Percentiles rank a stretch among this genome's conserved stretches.
These are phyloP conservation scores for Pseudopyricularia cyperi DNA, from an alignment of 2,329 filamentous ascomycete species.

Conservation along the genomic window DNA sequence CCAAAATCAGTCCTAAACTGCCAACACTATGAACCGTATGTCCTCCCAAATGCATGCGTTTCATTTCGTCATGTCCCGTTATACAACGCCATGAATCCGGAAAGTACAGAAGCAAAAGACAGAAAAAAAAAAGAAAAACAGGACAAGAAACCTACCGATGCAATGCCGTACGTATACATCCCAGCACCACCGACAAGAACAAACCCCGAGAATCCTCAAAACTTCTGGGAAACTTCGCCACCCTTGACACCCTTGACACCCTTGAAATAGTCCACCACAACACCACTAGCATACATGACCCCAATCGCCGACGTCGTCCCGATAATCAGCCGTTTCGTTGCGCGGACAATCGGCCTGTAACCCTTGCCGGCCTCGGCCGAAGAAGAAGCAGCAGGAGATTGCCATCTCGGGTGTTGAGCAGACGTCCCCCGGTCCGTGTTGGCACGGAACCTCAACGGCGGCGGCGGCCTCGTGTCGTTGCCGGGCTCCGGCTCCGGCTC, in stretches of 20 bases:
- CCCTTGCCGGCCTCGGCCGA: constrained; percentile 4
- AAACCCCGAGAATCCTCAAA: constrained; percentile 9
- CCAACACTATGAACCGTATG: too few relatives aligned
- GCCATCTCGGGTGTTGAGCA: neutral
- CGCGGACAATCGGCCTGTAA: constrained; percentile 10
- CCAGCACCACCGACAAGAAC: neutral
- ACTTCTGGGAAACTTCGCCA: constrained; percentile 18
- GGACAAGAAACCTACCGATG: neutral
- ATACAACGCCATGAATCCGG: too few relatives aligned
- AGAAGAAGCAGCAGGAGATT: neutral
- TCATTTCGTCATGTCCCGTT: too few relatives aligned
- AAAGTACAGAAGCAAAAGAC: neutral
- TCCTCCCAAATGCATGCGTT: too few relatives aligned
- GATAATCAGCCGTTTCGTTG: constrained; percentile 34
- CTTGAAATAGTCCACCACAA: constrained; percentile 45
- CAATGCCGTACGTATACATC: too few relatives aligned
- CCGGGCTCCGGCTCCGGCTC: constrained; percentile 25
- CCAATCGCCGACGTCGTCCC: constrained; percentile 42
- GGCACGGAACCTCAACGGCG: constrained; percentile 15
- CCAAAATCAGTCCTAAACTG: too few relatives aligned
- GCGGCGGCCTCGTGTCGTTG: constrained; percentile 14
- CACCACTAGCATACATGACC: constrained; percentile 43
- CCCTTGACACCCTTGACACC: constrained; percentile 30
- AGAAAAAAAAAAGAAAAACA: constrained; percentile 1
- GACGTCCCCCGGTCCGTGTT: neutral